phyloP scores from a whole-genome alignment of 371 early-diverging fungal genomes.

The Lichtheimia hyalospora region DNA sequence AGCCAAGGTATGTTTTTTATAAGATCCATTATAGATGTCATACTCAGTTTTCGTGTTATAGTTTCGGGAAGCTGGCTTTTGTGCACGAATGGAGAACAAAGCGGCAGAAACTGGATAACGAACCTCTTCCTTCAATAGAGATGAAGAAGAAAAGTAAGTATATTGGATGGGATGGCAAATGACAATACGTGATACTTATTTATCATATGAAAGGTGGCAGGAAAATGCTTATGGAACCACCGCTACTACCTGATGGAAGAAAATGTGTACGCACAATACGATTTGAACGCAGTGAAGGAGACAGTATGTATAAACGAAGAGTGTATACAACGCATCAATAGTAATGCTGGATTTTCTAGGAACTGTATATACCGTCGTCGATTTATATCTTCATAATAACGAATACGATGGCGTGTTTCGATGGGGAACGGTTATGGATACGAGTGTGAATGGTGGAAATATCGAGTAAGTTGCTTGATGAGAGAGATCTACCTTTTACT shows the following conservation, averaged over 20 bases:
- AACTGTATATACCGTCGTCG: conserved; percentile 58
- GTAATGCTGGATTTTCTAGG: conserved; percentile 10
- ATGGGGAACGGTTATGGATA: conserved; percentile 57
- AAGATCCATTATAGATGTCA: too few relatives aligned
- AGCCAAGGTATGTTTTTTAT: conserved; percentile 24
- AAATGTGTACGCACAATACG: conserved; percentile 59
- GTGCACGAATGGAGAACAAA: conserved; percentile 63
- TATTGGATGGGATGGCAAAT: background rate
- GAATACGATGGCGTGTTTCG: conserved; percentile 60
- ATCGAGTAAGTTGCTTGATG: conserved; percentile 38
- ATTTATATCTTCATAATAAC: conserved; percentile 43
- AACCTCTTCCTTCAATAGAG: conserved; percentile 54
- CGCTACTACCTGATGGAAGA: conserved; percentile 48
- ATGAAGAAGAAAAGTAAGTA: conserved; percentile 50
- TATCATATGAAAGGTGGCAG: conserved; percentile 15
- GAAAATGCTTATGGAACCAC: conserved; percentile 30
- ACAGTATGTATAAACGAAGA: conserved; percentile 30
- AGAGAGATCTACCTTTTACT: background rate
- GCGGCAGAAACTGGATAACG: conserved; percentile 41
- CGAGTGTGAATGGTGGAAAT: conserved; percentile 58
- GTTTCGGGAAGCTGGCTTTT: conserved; percentile 62
- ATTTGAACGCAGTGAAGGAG: conserved; percentile 54
- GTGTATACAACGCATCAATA: background rate
- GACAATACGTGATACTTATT: background rate
- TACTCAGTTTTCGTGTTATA: conserved; percentile 11